Base-by-base conservation (phyloP, 345 rosid species). In the Populus alba region DNA sequence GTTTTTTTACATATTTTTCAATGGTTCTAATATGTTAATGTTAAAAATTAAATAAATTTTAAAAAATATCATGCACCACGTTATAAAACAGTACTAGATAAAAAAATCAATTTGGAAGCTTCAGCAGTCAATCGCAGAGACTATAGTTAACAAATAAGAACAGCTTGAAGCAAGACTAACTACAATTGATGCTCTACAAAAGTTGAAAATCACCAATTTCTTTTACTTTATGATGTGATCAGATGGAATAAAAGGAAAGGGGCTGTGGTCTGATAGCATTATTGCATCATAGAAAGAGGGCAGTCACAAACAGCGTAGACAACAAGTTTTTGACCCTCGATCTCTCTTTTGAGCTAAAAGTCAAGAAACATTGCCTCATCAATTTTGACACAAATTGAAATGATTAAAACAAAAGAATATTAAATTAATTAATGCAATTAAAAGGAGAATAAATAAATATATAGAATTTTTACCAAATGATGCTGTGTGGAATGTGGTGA, bases 401-500 rank as follows among this genome's bases (percentile, higher is more conserved):
- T 4, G 22, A 8, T 8, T 15, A 37, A 51, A 1, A 18, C 33
- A 33, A 43, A 12, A 5, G 3, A 39, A 25, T 31, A 38, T 29
- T 35, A 57, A 25, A 20, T 39, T 39, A 39, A 39, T 7, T 8
- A 39, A 7, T 8, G 23, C n/a, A 4, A n/a, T 9, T 9, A 31
- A 2, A 15, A 45, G 13, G 38, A 25, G 4, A 6, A 6, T 17
- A 33, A 33, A 33, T 33, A 33, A 33, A 31, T 31, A 29, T 43
- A 10, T 43, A 11, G 47, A 2, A 43, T 11, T 43, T 11, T 43
- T 86, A 96, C 99, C 99, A 61, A 96, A 96, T 29, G 98, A 80
- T 7, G 99, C 97, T 18, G 99, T 96, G 85, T 89, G 97, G 86
- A 96, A 96, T 38, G 99, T 96, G 0, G 99, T 96, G 22, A 94